Evolutionary conservation across 2,329 filamentous ascomycete genomes (phyloP).

Genomic region (Ceratocystis cubensis): DNA sequence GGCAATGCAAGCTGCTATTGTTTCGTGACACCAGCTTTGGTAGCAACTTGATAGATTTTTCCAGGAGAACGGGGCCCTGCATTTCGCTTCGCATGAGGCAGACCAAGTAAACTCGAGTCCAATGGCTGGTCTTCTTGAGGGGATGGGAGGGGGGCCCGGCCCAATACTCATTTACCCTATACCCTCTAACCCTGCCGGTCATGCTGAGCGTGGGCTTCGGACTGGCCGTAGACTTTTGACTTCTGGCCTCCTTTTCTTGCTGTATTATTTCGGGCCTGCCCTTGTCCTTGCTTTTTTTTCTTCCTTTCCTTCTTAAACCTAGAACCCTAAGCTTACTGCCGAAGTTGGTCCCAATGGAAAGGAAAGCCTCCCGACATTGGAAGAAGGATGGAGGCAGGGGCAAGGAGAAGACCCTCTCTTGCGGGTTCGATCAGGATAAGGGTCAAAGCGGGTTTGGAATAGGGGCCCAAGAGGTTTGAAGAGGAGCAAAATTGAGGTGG

Average conservation of each 20-base stretch:
- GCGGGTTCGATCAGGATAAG: neutral
- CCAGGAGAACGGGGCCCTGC: neutral
- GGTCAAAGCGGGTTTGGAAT: slow-evolving; percentile 1
- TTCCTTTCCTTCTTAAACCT: neutral
- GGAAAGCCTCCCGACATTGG: slow-evolving; percentile 8
- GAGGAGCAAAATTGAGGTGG: too few species aligned
- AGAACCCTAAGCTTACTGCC: neutral
- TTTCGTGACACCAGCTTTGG: neutral
- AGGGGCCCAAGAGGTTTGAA: neutral
- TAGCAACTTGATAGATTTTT: neutral
- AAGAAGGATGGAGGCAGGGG: neutral
- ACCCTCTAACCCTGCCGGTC: neutral
- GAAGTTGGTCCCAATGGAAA: slow-evolving; percentile 7
- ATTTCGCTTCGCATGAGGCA: slow-evolving; percentile 5
- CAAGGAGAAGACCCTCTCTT: neutral
- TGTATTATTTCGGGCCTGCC: too few species aligned
- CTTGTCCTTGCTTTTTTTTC: neutral
- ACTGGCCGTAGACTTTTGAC: slow-evolving; percentile 5
- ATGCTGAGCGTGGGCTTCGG: neutral
- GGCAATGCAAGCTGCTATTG: neutral
- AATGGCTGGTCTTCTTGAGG: neutral
- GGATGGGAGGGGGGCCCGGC: neutral
- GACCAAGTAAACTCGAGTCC: neutral
- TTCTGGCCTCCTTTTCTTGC: neutral
- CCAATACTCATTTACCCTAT: neutral